Conservation (phyloP, 257 asterid genomes). For the Solanum piurae region DNA sequence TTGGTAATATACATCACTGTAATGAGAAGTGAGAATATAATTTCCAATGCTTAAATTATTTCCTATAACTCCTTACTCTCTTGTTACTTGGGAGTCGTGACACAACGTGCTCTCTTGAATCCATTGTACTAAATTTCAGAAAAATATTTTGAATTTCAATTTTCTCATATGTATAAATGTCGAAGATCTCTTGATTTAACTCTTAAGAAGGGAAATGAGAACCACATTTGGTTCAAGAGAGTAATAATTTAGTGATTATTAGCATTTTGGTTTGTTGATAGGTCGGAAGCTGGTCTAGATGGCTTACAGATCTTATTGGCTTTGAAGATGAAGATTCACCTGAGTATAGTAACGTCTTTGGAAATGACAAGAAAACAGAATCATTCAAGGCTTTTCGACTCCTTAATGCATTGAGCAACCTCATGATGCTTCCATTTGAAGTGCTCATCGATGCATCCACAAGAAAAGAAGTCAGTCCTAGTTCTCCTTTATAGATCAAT, state of each 20-base stretch:
- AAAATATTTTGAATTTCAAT: not conserved
- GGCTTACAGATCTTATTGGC: conserved; percentile 77
- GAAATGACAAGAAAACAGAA: conserved; percentile 19
- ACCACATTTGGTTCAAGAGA: not conserved
- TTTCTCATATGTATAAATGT: not conserved
- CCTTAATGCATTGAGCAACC: conserved; percentile 69
- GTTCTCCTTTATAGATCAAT: not conserved
- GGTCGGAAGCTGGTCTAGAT: conserved; percentile 86
- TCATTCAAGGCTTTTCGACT: conserved; percentile 65
- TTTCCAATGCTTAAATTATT: not conserved
- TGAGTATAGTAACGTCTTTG: conserved; percentile 13
- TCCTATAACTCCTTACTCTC: not conserved
- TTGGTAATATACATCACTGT: not conserved
- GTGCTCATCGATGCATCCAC: conserved; percentile 59
- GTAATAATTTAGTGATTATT: not conserved
- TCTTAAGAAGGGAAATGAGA: not conserved
- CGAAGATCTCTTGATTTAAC: not conserved
- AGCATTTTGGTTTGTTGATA: conserved; percentile 8
- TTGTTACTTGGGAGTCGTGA: not conserved
- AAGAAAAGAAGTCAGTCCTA: conserved; percentile 59
- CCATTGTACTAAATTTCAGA: not conserved
- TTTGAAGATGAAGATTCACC: conserved; percentile 47
- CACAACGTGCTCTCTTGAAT: not conserved
- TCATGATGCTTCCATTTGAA: conserved; percentile 89
- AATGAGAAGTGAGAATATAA: not conserved